phyloP scores from a whole-genome alignment of 1,284 basidiomycete species.

The Leccinum pachyderme region DNA sequence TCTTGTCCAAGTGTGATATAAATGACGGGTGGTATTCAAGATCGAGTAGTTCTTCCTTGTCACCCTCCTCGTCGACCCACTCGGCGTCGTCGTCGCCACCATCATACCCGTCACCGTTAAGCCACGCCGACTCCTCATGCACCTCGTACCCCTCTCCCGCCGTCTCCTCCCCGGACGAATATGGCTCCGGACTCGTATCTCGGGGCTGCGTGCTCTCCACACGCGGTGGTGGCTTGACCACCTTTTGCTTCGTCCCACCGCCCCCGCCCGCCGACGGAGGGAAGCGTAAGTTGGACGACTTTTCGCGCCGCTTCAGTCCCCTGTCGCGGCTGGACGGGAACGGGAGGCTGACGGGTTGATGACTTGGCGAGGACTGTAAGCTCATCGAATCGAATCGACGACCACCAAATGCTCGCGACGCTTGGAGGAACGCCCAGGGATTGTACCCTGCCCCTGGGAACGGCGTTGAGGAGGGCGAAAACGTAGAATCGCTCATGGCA shows the following conservation, averaged over 20 bases:
- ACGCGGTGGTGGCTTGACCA: constrained; percentile 58
- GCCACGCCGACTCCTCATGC: constrained; percentile 38
- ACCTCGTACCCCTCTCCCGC: constrained; percentile 51
- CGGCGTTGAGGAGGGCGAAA: constrained; percentile 69
- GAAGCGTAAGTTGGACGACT: constrained; percentile 36
- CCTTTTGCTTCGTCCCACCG: constrained; percentile 26
- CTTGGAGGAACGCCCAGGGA: constrained; percentile 65
- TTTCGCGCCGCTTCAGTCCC: constrained; percentile 37
- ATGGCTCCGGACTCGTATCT: constrained; percentile 73
- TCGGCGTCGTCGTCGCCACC: constrained; percentile 42
- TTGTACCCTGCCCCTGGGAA: constrained; percentile 60
- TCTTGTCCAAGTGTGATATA: constrained; percentile 61
- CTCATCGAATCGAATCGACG: constrained; percentile 45
- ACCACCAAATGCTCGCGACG: constrained; percentile 43
- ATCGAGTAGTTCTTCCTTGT: constrained; percentile 68
- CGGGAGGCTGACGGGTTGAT: constrained; percentile 62
- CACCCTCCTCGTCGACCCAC: constrained; percentile 74
- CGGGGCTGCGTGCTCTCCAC: constrained; percentile 79
- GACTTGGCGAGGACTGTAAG: constrained; percentile 71
- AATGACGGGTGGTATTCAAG: constrained; percentile 74
- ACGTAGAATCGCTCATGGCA: constrained; percentile 64
- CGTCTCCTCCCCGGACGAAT: constrained; percentile 54
- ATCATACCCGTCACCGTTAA: constrained; percentile 39
- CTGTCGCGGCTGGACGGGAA: constrained; percentile 39
- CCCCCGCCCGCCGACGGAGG: constrained; percentile 19